Base-by-base conservation (phyloP, 306 rosid genomes). In the Fragaria vesca region DNA sequence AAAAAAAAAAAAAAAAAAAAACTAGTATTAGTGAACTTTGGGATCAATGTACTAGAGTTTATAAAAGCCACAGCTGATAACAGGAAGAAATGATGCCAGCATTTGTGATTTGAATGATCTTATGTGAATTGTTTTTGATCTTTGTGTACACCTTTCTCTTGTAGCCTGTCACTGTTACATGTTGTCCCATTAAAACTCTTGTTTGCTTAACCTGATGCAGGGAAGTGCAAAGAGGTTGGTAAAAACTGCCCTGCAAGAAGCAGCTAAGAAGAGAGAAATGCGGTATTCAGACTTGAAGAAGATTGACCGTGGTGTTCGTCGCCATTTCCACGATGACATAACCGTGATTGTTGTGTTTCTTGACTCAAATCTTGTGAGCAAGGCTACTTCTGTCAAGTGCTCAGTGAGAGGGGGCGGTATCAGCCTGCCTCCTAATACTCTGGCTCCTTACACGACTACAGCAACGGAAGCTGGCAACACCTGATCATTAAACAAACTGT, bases 231-330 rank as follows among this genome's bases (percentile, higher is more conserved):
- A 82, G 87, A 87, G 91, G 85, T 83, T 95, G 85, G 91, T 95
- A 81, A 95, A 88, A 88, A 73, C 86, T 34, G 98, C 98, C 4
- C 87, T 93, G 40, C 97, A 89, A 79, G 87, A 87, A 87, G 97
- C 98, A 8, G 98, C 99, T 28, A 91, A 92, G 90, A 95, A 95
- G 89, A 95, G 99, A 86, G 99, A 95, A 83, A 95, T 95, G 99
- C 91, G 99, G 82, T 95, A 93, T 78, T 93, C 99, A 17, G 99
- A 95, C 86, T 78, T 95, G 82, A 95, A 91, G 88, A 95, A 89
- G 90, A 95, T 95, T 3, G 99, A 93, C 52, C 89, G 99, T 0
- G 99, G 99, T 8, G 99, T 95, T 45, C 97, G 99, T 2, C 91
- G 99, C 21, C 99, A 95, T 88, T 95, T 95, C 90, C 99, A 95